Evolutionary conservation across 192 early-diverging fungal genomes (phyloP), one percentile per base, ranked within the genome.

Genomic region (Diversispora eburnea): DNA sequence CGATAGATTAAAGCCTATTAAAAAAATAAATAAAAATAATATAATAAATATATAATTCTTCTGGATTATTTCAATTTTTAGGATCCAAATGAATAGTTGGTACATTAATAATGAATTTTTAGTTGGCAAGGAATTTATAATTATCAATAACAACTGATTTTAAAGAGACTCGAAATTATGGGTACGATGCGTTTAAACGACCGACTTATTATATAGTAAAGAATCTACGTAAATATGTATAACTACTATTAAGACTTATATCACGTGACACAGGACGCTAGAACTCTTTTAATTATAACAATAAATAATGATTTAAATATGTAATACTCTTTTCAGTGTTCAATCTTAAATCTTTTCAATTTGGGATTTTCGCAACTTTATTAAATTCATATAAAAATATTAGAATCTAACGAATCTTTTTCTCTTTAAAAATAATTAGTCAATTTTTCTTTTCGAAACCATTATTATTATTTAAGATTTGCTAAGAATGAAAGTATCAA

Each of bases 251-350:
- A n/a, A n/a, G n/a, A n/a, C n/a, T n/a, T n/a, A n/a, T n/a, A n/a
- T n/a, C n/a, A n/a, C n/a, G n/a, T n/a, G n/a, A n/a, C n/a, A n/a
- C n/a, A n/a, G n/a, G n/a, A n/a, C n/a, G n/a, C n/a, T n/a, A n/a
- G n/a, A n/a, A n/a, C n/a, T n/a, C n/a, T n/a, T n/a, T n/a, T n/a
- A n/a, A n/a, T n/a, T n/a, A n/a, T n/a, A n/a, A n/a, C n/a, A n/a
- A n/a, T n/a, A n/a, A n/a, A n/a, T n/a, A n/a, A n/a, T n/a, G n/a
- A n/a, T n/a, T n/a, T n/a, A n/a, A n/a, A n/a, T n/a, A n/a, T 5
- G 51, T 68, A 39, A 69, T 15, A 19, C 55, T 33, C 0, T 55
- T 54, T 39, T 41, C 17, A 8, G 67, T 70, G 42, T 70, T 70
- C 15, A n/a, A n/a, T n/a, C n/a, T n/a, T n/a, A n/a, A n/a, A 41